A percentile compares a stretch with the other conserved stretches of the same genome.
phyloP scores from a whole-genome alignment of 805 yeast genomes.

The Yamadazyma olivae region DNA sequence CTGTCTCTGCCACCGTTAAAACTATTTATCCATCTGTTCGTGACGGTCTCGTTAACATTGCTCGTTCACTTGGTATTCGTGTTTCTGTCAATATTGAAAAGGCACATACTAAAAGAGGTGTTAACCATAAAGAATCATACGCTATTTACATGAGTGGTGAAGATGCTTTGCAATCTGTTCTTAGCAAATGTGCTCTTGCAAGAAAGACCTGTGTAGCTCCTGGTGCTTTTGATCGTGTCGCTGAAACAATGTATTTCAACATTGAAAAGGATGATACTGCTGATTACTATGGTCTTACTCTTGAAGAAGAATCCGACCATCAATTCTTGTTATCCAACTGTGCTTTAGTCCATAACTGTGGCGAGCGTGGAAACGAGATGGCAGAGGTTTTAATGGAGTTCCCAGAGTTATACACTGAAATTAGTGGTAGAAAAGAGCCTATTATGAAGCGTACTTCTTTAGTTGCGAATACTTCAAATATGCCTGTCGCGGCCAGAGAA shows the following conservation, averaged over 20 bases:
- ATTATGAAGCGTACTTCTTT: constrained; percentile 99
- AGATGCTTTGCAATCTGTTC: constrained; percentile 18
- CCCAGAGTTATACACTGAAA: constrained; percentile 94
- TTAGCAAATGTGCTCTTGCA: constrained; percentile 20
- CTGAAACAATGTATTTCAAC: constrained; percentile 26
- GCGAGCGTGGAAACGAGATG: constrained; percentile 99
- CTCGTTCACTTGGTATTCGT: constrained; percentile 43
- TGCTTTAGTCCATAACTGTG: constrained; percentile 44
- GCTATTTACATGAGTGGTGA: constrained; percentile 17
- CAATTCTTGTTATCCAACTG: constrained; percentile 38
- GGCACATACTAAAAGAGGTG: constrained; percentile 1
- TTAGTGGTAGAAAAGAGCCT: constrained; percentile 92
- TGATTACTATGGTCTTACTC: constrained; percentile 43
- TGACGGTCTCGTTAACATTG: constrained; percentile 33
- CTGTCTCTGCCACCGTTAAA: constrained; percentile 23
- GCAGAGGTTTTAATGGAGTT: constrained; percentile 99
- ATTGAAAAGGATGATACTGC: constrained; percentile 23
- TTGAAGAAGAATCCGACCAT: constrained; percentile 38
- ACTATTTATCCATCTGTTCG: constrained; percentile 28
- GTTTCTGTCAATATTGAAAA: constrained; percentile 27
- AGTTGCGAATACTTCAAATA: constrained; percentile 97
- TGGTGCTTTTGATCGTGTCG: constrained; percentile 15
- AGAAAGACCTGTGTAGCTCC: constrained; percentile 14
- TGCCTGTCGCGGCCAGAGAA: constrained; percentile 99
- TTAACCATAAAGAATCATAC: constrained; percentile 16